Base-by-base conservation (phyloP, 2,329 filamentous ascomycete genomes). In the Sphaerulina vaccinii region DNA sequence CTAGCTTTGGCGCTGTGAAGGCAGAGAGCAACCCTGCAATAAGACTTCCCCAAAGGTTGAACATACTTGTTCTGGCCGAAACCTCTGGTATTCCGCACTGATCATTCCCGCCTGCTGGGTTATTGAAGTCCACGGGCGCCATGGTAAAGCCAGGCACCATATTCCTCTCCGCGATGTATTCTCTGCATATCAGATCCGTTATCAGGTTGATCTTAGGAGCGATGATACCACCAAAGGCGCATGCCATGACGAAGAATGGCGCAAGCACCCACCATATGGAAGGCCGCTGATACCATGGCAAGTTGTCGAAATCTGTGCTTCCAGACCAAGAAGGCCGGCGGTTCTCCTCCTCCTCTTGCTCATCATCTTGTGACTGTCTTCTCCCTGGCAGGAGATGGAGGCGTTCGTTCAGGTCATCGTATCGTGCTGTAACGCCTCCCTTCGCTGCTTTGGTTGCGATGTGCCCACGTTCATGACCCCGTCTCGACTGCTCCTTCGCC, bases 161-260 rank as follows among this genome's bases (percentile, higher is more conserved):
- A 6, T 80, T 76, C 67, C 80, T 74, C 62, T 95, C 86, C 19
- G 84, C 79, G 59, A 93, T 86, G 70, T 96, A 95, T 55, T 87
- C 80, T 56, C 84, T 82, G 70, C 93, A 99, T 46, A 97, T 82
- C 22, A 99, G 78, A 52, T 85, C 80, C 55, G 95, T 78, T 56
- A 95, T 89, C 71, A 96, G 73, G 65, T 96, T 95, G 56, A 96
- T 78, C 68, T 87, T 93, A 8, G 92, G 91, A 7, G 96, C 88
- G 6, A 93, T 76, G 5, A 88, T 81, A 51, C 89, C 90, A 24
- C 92, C 93, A 69, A 93, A 92, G 0, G 91, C 90, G 48, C 95
- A 75, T 0, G 90, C 89, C 66, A 90, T 92, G 38, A 96, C 71
- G 50, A 87, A 78, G 70, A 91, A 93, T 0, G 90, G 88, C 0